Conservation (phyloP, 768 basidiomycete species). For the Leccinum subgranulosum region DNA sequence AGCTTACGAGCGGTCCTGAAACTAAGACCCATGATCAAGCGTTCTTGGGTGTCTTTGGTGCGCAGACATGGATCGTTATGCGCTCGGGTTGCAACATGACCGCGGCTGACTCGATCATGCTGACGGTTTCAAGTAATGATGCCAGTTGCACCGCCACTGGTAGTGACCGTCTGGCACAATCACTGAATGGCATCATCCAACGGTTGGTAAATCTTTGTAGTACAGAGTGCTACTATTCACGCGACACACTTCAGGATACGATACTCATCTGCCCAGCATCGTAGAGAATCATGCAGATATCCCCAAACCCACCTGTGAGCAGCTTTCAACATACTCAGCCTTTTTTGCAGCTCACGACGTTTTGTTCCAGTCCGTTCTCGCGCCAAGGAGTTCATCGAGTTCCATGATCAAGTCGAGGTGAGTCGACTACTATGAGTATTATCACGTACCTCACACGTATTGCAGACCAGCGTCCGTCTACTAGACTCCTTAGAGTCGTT, state of each 20-base stretch:
- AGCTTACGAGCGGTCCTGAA: slow-evolving; percentile 44
- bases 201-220: slow-evolving; percentile 2
- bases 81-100: neutral
- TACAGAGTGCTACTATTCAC: neutral
- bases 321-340: neutral
- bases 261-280: neutral
- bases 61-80: neutral
- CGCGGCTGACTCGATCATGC: slow-evolving; percentile 6
- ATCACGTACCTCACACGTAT: slow-evolving; percentile 1
- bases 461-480: slow-evolving; percentile 79
- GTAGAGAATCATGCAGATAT: neutral
- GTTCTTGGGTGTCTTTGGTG: neutral
- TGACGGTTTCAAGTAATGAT: neutral
- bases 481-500: slow-evolving; percentile 88
- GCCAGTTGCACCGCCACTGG: neutral
- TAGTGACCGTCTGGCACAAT: neutral
- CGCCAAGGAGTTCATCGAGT: slow-evolving; percentile 72
- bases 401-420: slow-evolving; percentile 92
- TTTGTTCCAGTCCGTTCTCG: slow-evolving; percentile 32
- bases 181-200: slow-evolving; percentile 9
- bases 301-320: slow-evolving; percentile 16
- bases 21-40: slow-evolving; percentile 35
- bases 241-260: slow-evolving; percentile 3
- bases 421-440: neutral
- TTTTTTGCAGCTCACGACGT: neutral